Base-by-base conservation (phyloP, 2,329 filamentous ascomycete species). In the Cordyceps cateniannulata region DNA sequence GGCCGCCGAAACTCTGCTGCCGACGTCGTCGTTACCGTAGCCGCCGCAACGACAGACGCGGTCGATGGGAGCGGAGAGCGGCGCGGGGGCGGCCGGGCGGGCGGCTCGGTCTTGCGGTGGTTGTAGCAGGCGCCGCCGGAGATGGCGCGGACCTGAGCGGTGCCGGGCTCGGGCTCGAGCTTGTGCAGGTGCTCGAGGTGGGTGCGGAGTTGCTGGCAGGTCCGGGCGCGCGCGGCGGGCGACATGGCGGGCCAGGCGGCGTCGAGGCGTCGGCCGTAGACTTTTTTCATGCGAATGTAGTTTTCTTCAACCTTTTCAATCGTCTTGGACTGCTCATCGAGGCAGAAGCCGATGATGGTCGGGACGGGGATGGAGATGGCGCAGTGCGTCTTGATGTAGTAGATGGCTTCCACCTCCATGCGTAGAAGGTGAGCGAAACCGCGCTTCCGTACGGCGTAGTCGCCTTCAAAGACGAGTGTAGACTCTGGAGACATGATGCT, bases 261-360 rank as follows among this genome's bases (percentile, higher is more conserved):
- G 44, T 53, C 63, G 25, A 65, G 62, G 35, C 62, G 51, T 27
- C 7, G 42, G 20, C 63, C 63, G 10, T 59, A 32, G 16, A 65
- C 27, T 20, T 55, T 38, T 45, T 65, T 29, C 63, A 65, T 65
- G 25, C 62, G 57, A n/a, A 65, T 63, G 62, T 62, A 65, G 59
- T 60, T 52, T 6, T 38, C 53, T 9, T 63, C 24, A 10, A 51
- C 49, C n/a, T n/a, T 20, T 24, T 35, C 49, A 22, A 22, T 51
- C 16, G 20, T 62, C 40, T 56, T 44, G 22, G n/a, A 20, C 16
- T 20, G 51, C 63, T 48, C 59, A n/a, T 51, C 62, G n/a, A 63
- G 25, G 48, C 59, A 57, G 9, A 58, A 35, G 24, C 61, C 44
- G 20, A 62, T 54, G 38, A 60, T 52, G 9, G 45, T 27, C 3